These are phyloP conservation scores for Emergomyces africanus DNA, from an alignment of 2,329 filamentous ascomycete species.

Conservation along the genomic window DNA sequence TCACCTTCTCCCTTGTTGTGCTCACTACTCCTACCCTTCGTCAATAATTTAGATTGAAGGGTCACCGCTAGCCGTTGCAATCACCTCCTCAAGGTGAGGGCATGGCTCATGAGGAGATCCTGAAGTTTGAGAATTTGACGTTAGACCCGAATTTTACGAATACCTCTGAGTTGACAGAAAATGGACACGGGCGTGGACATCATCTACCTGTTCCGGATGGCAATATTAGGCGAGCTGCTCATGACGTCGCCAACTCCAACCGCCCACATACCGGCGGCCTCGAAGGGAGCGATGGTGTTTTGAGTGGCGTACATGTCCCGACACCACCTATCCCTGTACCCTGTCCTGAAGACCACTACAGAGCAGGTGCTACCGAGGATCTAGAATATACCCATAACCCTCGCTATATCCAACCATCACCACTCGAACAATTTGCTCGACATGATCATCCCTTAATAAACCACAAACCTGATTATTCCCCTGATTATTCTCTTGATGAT, in stretches of 20 bases:
- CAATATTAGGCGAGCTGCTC: neutral
- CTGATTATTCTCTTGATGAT: constrained; percentile 19
- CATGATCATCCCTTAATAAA: constrained; percentile 29
- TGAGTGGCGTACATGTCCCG: constrained; percentile 28
- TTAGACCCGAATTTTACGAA: constrained; percentile 25
- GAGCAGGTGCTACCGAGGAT: constrained; percentile 13
- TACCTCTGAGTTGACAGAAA: neutral
- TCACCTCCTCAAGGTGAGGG: constrained; percentile 17
- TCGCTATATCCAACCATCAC: constrained; percentile 24
- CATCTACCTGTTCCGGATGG: neutral
- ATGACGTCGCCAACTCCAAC: neutral
- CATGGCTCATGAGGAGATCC: constrained; percentile 28
- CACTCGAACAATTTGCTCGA: constrained; percentile 30
- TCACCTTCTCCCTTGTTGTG: neutral
- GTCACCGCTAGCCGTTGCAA: constrained; percentile 4
- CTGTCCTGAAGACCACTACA: constrained; percentile 20
- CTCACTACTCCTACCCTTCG: neutral
- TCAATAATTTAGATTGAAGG: neutral
- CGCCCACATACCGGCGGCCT: constrained; percentile 16
- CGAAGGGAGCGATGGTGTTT: constrained; percentile 28
- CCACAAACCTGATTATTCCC: constrained; percentile 23
- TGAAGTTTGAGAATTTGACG: constrained; percentile 24
- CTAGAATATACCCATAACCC: constrained; percentile 25
- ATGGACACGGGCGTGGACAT: neutral
- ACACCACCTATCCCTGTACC: constrained; percentile 36